Evolutionary conservation across 2,329 filamentous ascomycete genomes (phyloP), one percentile per base, ranked within the genome.

Genomic region (Xylariales sp.): DNA sequence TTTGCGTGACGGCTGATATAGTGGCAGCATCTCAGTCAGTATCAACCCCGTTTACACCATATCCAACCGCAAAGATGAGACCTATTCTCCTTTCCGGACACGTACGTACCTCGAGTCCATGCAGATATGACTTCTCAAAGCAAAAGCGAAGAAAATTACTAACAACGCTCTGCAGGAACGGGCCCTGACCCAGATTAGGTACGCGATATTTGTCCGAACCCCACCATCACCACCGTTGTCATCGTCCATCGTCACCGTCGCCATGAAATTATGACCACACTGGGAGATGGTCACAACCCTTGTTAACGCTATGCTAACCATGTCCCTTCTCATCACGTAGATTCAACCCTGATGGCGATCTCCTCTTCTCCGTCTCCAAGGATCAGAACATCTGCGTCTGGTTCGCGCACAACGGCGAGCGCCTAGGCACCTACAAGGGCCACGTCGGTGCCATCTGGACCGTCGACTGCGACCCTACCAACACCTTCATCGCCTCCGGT

Each of bases 381-480:
- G 91, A 97, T 68, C 91, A 96, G 70, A 81, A 94, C 60, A 88
- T 96, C 58, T 95, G 91, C 76, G 91, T 81, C 50, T 98, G 93
- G 93, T 97, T 81, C 70, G 85, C 89, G 50, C 89, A 94, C 72
- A 98, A 98, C 67, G 93, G 93, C 70, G 93, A 98, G 76, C 86
- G 93, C 57, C 78, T 97, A 57, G 93, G 93, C 58, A 93, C 91
- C 55, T 98, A 97, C 73, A 83, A 88, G 62, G 93, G 93, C 65
- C 93, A 98, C 70, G 85, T 94, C 66, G 93, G 93, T 69, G 91
- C 93, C 56, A 86, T 98, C 72, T 98, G 93, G 93, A 96, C 93
- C 46, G 86, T 98, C 66, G 93, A 98, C 62, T 85, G 95, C 59
- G 88, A 95, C 70, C 90, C 91, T 49, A 89, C 89, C 56, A 87